Base-by-base conservation (phyloP, 371 early-diverging fungal species). In the Mortierella sp. region DNA sequence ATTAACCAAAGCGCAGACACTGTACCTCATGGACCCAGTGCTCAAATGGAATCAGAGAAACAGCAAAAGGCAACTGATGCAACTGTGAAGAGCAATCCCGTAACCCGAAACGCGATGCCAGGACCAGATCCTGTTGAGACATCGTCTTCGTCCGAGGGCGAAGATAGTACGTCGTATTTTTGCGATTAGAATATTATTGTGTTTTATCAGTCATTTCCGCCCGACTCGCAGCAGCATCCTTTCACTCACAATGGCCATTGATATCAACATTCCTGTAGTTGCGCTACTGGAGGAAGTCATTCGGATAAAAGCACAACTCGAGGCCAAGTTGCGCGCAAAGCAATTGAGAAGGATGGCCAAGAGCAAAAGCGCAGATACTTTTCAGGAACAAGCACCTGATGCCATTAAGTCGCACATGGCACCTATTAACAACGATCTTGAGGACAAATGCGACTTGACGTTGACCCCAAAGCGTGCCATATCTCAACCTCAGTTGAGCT, bases 271-370 rank as follows among this genome's bases (percentile, higher is more conserved):
- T 24, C 32, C 13, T 33, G 16, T 43, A 74, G 75, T 71, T 69
- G 74, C 64, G 1, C 55, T 41, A 1, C 52, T 80, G 13, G 72
- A 80, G 32, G 75, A 80, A 57, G 21, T 74, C 4, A 50, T 61
- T 40, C 41, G 68, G 59, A 65, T 71, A 52, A 71, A 74, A 47
- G 72, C 76, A 8, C 61, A 62, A 21, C 52, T 81, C 13, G 72
- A 75, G 53, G 72, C 81, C 13, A 75, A 66, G n/a, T 33, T 75
- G 6, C 58, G 53, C 6, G 65, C 65, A 36, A 81, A 75, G 22
- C 58, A 59, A 36, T 33, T 63, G 48, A 45, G 45, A 4, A 60
- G 38, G 24, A 43, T 10, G 9, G 19, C 21, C 48, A 74, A 53
- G 24, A 33, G n/a, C 55, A 38, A 40, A 32, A 15, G 41, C 4